Evolutionary conservation across 495 filamentous ascomycete genomes (phyloP), one percentile per base, ranked within the genome.

Genomic region (Delitschia confertaspora): DNA sequence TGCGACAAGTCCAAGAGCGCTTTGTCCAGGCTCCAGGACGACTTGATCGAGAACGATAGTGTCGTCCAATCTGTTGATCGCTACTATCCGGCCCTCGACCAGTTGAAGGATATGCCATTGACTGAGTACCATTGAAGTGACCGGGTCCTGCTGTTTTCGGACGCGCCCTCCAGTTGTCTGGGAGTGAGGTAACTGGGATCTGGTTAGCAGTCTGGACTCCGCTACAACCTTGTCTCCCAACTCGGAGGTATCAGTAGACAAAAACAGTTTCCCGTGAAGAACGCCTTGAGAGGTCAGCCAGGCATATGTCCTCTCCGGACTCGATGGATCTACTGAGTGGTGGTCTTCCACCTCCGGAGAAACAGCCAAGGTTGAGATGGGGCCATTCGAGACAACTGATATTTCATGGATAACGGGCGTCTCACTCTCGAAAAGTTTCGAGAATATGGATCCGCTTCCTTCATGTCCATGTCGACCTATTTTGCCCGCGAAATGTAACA

Each of bases 31-130:
- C 43, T 93, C 83, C n/a, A 95, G 69, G 4, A 96, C 79, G 11
- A 75, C 63, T 58, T 95, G 86, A 58, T 94, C 83, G 54, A 85
- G 89, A 4, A 95, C 80, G 45, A 89, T 67, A 33, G 77, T 73
- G 20, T 88, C 83, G 32, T 88, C 88, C 38, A 96, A 71, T 20
- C 85, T 74, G 50, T 95, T 95, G 49, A 87, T 74, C 16, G 80
- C 85, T 29, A 95, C 73, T 4, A 98, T 67, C 20, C 84, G 72
- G 2, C 79, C 80, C 48, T 89, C 88, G 6, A 91, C 74, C 5
- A 96, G 71, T 47, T 79, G 74, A n/a, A 98, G 63, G 34, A 95
- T 74, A 60, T 98, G 91, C 82, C 88, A 95, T 56, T 93, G 87
- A 2, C 86, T 89, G 20, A 96, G 67, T 3, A 83, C 79, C 60